Evolutionary conservation across 73 alveolate genomes (phyloP).

Genomic region (Uronychia setigera): DNA sequence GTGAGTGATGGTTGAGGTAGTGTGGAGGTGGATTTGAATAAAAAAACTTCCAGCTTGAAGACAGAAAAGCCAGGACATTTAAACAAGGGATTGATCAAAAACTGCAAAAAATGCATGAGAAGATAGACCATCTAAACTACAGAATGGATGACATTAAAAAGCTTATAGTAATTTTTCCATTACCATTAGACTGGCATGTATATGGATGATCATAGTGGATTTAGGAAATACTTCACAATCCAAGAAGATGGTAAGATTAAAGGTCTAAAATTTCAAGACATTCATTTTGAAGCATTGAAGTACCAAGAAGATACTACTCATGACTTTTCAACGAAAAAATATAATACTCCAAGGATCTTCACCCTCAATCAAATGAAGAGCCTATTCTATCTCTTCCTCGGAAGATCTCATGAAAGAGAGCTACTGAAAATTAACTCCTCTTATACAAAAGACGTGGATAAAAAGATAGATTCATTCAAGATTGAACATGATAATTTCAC

Average conservation of each 20-base stretch:
- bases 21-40: too few species aligned
- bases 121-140: not conserved
- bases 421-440: not conserved
- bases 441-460: not conserved
- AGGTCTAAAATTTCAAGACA: not conserved
- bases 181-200: not conserved
- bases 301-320: not conserved
- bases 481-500: not conserved
- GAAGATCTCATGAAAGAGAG: not conserved
- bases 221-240: not conserved
- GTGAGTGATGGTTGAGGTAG: too few species aligned
- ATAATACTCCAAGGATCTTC: not conserved
- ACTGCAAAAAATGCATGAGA: not conserved
- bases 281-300: not conserved
- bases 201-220: not conserved
- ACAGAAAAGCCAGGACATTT: not conserved
- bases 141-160: not conserved
- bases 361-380: not conserved
- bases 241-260: not conserved
- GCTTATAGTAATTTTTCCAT: not conserved
- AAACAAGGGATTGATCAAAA: not conserved
- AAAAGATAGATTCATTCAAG: not conserved
- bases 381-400: not conserved
- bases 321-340: not conserved
- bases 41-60: slow-evolving; percentile 1